Evolutionary conservation across 805 yeast genomes (phyloP).

Genomic region (Barnettozyma sucrosica): DNA sequence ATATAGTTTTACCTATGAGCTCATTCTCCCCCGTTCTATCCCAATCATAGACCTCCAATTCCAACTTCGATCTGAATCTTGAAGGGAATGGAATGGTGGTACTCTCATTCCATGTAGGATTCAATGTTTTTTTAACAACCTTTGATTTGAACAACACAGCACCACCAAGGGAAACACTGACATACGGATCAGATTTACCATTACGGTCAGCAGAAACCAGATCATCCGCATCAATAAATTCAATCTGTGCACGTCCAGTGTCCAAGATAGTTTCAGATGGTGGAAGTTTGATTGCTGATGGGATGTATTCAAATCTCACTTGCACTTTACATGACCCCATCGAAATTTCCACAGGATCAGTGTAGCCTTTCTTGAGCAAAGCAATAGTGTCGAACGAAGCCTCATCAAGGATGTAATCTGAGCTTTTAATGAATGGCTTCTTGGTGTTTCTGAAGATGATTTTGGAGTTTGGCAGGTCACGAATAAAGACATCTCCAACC

Average conservation of each 20-base stretch:
- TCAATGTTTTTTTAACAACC: slow-evolving; percentile 56
- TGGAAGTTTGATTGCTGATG: slow-evolving; percentile 48
- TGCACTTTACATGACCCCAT: slow-evolving; percentile 38
- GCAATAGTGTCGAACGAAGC: slow-evolving; percentile 44
- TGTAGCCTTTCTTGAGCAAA: slow-evolving; percentile 44
- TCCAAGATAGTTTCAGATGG: slow-evolving; percentile 59
- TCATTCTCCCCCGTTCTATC: slow-evolving; percentile 70
- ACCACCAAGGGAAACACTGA: slow-evolving; percentile 48
- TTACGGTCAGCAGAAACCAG: slow-evolving; percentile 59
- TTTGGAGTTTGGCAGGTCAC: slow-evolving; percentile 63
- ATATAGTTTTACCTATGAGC: slow-evolving; percentile 43
- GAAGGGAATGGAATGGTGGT: slow-evolving; percentile 57
- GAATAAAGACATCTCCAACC: slow-evolving; percentile 54
- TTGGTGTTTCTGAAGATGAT: slow-evolving; percentile 53
- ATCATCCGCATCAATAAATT: slow-evolving; percentile 48
- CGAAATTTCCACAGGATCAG: slow-evolving; percentile 39
- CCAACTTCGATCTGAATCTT: slow-evolving; percentile 46
- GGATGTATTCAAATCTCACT: slow-evolving; percentile 54
- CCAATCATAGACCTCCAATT: slow-evolving; percentile 63
- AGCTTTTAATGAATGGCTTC: slow-evolving; percentile 39
- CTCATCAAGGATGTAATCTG: slow-evolving; percentile 48
- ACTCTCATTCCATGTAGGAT: slow-evolving; percentile 74
- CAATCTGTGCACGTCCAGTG: slow-evolving; percentile 57
- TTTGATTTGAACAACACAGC: slow-evolving; percentile 50
- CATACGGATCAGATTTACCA: slow-evolving; percentile 75